phyloP scores from a whole-genome alignment of 257 asterid genomes.

The Sherardia arvensis region DNA sequence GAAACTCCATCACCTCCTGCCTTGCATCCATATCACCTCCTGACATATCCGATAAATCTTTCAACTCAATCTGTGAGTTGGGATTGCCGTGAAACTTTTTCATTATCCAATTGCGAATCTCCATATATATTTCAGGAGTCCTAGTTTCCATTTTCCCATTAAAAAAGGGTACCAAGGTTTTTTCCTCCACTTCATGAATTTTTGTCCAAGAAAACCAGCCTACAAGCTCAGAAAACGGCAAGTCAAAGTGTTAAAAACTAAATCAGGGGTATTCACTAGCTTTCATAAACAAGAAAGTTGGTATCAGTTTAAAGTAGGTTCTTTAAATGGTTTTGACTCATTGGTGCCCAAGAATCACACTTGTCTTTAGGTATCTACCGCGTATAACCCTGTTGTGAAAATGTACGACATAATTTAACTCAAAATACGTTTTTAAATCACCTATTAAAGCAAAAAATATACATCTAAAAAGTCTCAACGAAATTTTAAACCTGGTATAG shows the following conservation, averaged over 20 bases:
- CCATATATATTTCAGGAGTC: constrained; percentile 68
- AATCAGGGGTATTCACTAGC: background rate
- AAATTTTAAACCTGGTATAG: no score
- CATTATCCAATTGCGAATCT: constrained; percentile 81
- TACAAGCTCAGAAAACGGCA: constrained; percentile 18
- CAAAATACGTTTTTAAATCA: background rate
- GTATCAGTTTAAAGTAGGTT: background rate
- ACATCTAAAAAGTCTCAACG: no score
- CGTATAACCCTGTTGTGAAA: background rate
- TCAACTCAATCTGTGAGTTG: constrained; percentile 40
- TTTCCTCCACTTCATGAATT: constrained; percentile 77
- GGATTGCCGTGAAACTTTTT: constrained; percentile 72
- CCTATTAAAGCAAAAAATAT: no score
- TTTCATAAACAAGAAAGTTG: background rate
- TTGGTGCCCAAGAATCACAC: background rate
- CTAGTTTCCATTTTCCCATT: constrained; percentile 67
- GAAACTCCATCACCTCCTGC: constrained; percentile 92
- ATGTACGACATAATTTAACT: background rate
- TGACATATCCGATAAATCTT: constrained; percentile 69
- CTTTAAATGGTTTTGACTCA: background rate
- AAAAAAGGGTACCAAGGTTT: constrained; percentile 73
- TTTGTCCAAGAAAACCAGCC: constrained; percentile 98
- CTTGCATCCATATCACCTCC: constrained; percentile 66
- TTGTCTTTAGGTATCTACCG: background rate
- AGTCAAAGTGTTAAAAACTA: background rate